These are phyloP conservation scores for Aspergillus ellipticus DNA, from an alignment of 495 filamentous ascomycete species.

Conservation along the genomic window DNA sequence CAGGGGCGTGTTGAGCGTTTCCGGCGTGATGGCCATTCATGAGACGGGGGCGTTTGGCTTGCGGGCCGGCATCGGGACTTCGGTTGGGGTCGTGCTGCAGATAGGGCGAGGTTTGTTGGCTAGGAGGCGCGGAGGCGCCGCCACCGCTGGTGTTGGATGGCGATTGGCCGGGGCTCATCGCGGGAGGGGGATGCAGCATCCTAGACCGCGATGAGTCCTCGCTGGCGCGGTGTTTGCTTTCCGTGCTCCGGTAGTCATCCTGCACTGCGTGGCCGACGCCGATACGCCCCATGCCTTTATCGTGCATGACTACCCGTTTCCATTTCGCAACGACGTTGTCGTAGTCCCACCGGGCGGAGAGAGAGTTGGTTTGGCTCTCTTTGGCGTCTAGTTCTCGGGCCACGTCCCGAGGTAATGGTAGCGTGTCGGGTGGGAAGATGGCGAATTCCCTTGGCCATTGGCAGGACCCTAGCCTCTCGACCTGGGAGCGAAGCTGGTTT, in stretches of 20 bases:
- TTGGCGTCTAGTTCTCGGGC: conserved; percentile 38
- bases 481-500: conserved; percentile 63
- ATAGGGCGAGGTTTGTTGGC: conserved; percentile 34
- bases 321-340: conserved; percentile 55
- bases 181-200: conserved; percentile 25
- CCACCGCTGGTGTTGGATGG: conserved; percentile 17
- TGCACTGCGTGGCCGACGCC: conserved; percentile 28
- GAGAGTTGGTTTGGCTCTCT: conserved; percentile 33
- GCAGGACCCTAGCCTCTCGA: conserved; percentile 62
- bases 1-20: conserved; percentile 6
- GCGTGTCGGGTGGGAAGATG: conserved; percentile 57
- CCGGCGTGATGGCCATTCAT: conserved; percentile 39
- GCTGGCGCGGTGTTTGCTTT: conserved; percentile 20
- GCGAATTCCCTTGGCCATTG: conserved; percentile 71
- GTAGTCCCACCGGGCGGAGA: conserved; percentile 50
- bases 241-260: conserved; percentile 19
- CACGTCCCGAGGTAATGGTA: conserved; percentile 53
- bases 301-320: conserved; percentile 52
- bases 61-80: conserved; percentile 23
- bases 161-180: conserved; percentile 31
- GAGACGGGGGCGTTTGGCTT: conserved; percentile 39
- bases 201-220: conserved; percentile 28
- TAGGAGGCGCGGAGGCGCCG: conserved; percentile 24
- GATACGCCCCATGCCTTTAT: conserved; percentile 42
- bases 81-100: conserved; percentile 23